Evolutionary conservation across 2,329 filamentous ascomycete genomes (phyloP), one percentile per base, ranked within the genome.

Genomic region (Aspergillus clavatus): DNA sequence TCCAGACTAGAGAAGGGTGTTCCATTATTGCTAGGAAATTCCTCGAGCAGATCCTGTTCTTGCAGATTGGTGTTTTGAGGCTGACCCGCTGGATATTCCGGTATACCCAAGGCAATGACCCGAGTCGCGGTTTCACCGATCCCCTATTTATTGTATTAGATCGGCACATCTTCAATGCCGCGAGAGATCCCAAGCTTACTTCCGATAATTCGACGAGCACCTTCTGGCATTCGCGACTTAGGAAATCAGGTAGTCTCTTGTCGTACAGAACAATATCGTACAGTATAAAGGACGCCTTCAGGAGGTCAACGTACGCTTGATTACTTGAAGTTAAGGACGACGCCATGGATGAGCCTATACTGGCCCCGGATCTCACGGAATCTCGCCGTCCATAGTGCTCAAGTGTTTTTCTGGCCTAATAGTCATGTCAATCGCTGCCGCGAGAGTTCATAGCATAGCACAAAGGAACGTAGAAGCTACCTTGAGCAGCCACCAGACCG

Each of bases 401-500:
- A 7, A 62, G 46, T 16, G 51, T 52, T 16, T 48, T 42, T 10
- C 57, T 55, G 2, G 58, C 55, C 55, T 58, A 44, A 5, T 18
- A n/a, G 14, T 5, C 5, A 16, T 35, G 19, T 51, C 40, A 48
- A 21, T n/a, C 2, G 21, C 28, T 18, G 38, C 19, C 10, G 33
- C n/a, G 1, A 14, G 11, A 5, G 22, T 18, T 23, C 12, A 23
- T 12, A 39, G 35, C 23, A 21, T n/a, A 40, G 22, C 6, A 12
- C 19, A 10, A n/a, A 27, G 6, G 4, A 8, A 33, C 14, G n/a
- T 5, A 8, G 8, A 24, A 24, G 23, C 8, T 48, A 58, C 59
- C 51, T 65, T 61, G 18, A 65, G 42, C 24, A 65, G 41, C 62
- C 62, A 65, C 61, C 61, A 65, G 12, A 58, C 59, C 2, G 61